Evolutionary conservation across 441 rosid species (phyloP).

Genomic region (Populus hybrid): DNA sequence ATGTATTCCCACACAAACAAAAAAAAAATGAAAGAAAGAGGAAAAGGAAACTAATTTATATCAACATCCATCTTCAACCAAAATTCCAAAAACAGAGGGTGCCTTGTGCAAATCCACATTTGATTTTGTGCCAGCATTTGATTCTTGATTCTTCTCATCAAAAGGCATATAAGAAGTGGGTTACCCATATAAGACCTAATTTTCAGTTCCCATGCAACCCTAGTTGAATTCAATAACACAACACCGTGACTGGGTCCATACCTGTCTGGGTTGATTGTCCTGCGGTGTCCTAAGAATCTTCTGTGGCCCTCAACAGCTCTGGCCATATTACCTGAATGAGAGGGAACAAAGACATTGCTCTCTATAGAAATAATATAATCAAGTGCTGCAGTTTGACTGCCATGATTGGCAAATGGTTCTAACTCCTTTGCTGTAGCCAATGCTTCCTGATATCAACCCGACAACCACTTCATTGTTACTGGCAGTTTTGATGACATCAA

Average conservation of each 20-base stretch:
- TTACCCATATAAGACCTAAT: not conserved
- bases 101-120: not conserved
- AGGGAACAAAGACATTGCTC: slow-evolving; percentile 85
- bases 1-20: not conserved
- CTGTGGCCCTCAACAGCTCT: slow-evolving; percentile 98
- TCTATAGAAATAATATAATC: slow-evolving; percentile 87
- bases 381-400: slow-evolving; percentile 84
- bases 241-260: slow-evolving; percentile 17
- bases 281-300: slow-evolving; percentile 84
- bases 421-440: slow-evolving; percentile 63
- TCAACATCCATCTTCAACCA: not conserved
- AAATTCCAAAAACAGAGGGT: not conserved
- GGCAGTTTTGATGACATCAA: slow-evolving; percentile 12
- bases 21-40: no score
- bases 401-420: slow-evolving; percentile 56
- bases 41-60: not conserved
- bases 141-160: not conserved
- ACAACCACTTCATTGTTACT: slow-evolving; percentile 3
- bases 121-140: not conserved
- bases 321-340: slow-evolving; percentile 97
- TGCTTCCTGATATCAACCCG: slow-evolving; percentile 51
- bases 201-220: not conserved
- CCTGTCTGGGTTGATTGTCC: slow-evolving; percentile 89
- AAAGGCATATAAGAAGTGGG: not conserved
- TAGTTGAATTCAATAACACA: not conserved